Evolutionary conservation across 441 rosid species (phyloP).

Genomic region (Syzygium syzygioides): DNA sequence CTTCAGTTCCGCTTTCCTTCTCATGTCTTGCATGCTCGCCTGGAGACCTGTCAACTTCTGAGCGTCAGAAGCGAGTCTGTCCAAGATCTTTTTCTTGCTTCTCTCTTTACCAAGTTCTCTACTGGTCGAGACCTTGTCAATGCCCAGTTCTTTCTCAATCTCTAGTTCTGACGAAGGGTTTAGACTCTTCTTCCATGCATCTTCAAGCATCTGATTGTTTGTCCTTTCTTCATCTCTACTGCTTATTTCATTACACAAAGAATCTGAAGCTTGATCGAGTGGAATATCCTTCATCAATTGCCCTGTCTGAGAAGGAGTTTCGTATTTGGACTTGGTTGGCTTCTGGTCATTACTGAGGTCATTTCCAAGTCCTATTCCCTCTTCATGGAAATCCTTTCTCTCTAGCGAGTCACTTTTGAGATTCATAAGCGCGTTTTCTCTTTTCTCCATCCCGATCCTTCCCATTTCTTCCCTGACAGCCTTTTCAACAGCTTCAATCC

Average conservation of each 20-base stretch:
- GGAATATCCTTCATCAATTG: slow-evolving; percentile 80
- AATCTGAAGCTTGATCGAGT: slow-evolving; percentile 76
- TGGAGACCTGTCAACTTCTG: slow-evolving; percentile 56
- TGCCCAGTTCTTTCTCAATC: slow-evolving; percentile 42
- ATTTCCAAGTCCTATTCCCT: slow-evolving; percentile 26
- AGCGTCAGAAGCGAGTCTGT: slow-evolving; percentile 64
- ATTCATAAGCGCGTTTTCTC: slow-evolving; percentile 19
- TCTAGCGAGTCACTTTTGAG: slow-evolving; percentile 1
- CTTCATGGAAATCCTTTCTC: slow-evolving; percentile 16
- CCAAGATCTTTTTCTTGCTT: slow-evolving; percentile 47
- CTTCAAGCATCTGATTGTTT: slow-evolving; percentile 40
- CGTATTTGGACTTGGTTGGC: slow-evolving; percentile 28
- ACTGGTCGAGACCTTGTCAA: slow-evolving; percentile 43
- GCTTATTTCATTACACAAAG: slow-evolving; percentile 40
- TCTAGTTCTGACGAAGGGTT: slow-evolving; percentile 30
- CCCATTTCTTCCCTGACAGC: slow-evolving; percentile 53
- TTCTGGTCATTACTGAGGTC: slow-evolving; percentile 26
- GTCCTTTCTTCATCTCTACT: slow-evolving; percentile 23
- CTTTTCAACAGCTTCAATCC: slow-evolving; percentile 62
- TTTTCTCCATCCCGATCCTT: slow-evolving; percentile 31
- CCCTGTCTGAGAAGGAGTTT: slow-evolving; percentile 31
- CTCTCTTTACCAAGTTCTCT: slow-evolving; percentile 30
- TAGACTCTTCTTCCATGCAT: slow-evolving; percentile 26
- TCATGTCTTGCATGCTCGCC: slow-evolving; percentile 49
- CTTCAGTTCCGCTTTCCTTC: slow-evolving; percentile 44